Evolutionary conservation across 768 basidiomycete genomes (phyloP).

Genomic region (Pleurotus cornucopiae): DNA sequence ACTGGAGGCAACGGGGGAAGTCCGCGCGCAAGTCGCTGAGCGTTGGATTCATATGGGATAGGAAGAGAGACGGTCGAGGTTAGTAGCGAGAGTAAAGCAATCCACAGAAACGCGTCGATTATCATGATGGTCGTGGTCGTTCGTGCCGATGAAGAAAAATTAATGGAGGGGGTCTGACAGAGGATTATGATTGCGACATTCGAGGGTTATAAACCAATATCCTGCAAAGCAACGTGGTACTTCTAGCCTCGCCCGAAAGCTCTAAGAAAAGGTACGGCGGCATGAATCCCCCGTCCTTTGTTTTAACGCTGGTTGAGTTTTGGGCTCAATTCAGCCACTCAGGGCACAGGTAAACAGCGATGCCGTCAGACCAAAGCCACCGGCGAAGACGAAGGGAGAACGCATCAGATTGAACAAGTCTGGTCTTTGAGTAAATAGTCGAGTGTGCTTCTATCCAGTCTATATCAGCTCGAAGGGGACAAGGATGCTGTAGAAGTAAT

Average conservation of each 20-base stretch:
- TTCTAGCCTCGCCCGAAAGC: conserved; percentile 1
- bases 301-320: too few species aligned
- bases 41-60: conserved; percentile 30
- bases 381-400: too few species aligned
- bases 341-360: too few species aligned
- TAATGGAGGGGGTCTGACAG: not conserved
- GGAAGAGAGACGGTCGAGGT: not conserved
- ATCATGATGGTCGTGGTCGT: conserved; percentile 4
- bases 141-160: not conserved
- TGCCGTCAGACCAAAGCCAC: too few species aligned
- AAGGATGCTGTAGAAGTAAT: not conserved
- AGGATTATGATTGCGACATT: not conserved
- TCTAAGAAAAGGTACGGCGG: conserved; percentile 2
- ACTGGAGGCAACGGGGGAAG: conserved; percentile 35
- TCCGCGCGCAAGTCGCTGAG: conserved; percentile 39
- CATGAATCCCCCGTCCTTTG: conserved; percentile 3
- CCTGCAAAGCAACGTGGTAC: not conserved
- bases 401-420: not conserved
- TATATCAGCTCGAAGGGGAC: not conserved
- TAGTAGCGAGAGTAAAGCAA: not conserved
- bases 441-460: not conserved
- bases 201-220: not conserved
- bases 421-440: not conserved
- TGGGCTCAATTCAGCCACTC: too few species aligned
- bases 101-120: not conserved